Evolutionary conservation across 2,329 filamentous ascomycete genomes (phyloP).

Genomic region (Sporothrix inflata): DNA sequence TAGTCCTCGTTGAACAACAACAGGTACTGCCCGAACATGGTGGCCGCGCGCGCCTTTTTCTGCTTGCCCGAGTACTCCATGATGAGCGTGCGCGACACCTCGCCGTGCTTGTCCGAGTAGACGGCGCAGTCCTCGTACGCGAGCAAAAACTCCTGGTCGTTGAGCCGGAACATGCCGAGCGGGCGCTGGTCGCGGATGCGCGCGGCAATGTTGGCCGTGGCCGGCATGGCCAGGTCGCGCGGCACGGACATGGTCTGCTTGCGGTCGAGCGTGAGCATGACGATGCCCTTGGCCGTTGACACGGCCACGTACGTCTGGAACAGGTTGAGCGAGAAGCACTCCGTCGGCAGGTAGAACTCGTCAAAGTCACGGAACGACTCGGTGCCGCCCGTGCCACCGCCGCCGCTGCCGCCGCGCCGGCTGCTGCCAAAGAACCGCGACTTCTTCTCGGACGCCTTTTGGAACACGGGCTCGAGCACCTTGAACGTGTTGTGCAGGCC

Average conservation of each 20-base stretch:
- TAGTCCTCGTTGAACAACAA: constrained; percentile 95
- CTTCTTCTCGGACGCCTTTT: constrained; percentile 86
- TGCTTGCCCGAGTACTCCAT: constrained; percentile 98
- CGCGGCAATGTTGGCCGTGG: constrained; percentile 81
- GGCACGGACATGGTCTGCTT: constrained; percentile 95
- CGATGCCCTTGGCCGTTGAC: constrained; percentile 87
- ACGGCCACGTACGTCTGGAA: constrained; percentile 95
- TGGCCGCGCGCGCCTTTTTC: constrained; percentile 77
- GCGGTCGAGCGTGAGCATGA: constrained; percentile 95
- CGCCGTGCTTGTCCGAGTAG: constrained; percentile 97
- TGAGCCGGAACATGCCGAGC: constrained; percentile 94
- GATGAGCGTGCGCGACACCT: constrained; percentile 89
- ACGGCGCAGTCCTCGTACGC: constrained; percentile 96
- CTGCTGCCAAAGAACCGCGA: constrained; percentile 65
- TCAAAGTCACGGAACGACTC: constrained; percentile 98
- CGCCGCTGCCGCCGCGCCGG: constrained; percentile 54
- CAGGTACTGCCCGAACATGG: constrained; percentile 88
- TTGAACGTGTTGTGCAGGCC: constrained; percentile 92
- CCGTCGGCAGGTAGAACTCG: constrained; percentile 96
- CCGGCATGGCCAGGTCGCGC: constrained; percentile 71
- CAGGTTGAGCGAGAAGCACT: constrained; percentile 92
- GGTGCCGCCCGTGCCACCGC: constrained; percentile 65
- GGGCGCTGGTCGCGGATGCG: constrained; percentile 83
- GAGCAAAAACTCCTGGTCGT: constrained; percentile 87
- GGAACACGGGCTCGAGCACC: constrained; percentile 92